These are phyloP conservation scores for Stagonosporopsis rhizophila DNA, from an alignment of 2,329 filamentous ascomycete genomes.

Conservation along the genomic window DNA sequence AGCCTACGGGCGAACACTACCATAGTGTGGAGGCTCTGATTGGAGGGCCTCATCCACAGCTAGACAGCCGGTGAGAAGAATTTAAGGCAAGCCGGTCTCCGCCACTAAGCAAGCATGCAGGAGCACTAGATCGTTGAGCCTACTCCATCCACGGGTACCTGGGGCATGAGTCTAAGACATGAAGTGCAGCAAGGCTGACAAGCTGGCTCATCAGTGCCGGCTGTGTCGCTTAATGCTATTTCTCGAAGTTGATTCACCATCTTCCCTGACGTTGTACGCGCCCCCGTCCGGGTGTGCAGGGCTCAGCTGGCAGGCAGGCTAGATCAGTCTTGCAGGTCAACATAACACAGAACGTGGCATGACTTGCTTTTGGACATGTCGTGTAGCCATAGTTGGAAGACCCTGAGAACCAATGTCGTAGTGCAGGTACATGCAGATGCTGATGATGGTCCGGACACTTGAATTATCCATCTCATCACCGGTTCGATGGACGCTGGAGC, in stretches of 20 bases:
- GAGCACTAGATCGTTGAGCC: not conserved
- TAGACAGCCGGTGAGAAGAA: constrained; percentile 8
- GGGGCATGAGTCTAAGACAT: constrained; percentile 1
- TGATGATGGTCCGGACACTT: not conserved
- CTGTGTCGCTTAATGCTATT: constrained; percentile 13
- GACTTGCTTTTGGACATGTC: constrained; percentile 9
- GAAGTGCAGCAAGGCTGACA: constrained; percentile 15
- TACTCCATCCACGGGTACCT: constrained; percentile 9
- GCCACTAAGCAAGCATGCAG: constrained; percentile 13
- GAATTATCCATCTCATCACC: not conserved
- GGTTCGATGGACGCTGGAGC: not conserved
- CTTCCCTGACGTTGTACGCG: constrained; percentile 3
- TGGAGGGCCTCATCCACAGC: not conserved
- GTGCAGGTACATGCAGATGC: not conserved
- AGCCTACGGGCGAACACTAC: not conserved
- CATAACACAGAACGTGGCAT: constrained; percentile 20
- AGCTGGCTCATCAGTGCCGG: constrained; percentile 6
- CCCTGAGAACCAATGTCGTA: constrained; percentile 7
- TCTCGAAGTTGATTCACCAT: constrained; percentile 6
- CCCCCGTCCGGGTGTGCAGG: not conserved
- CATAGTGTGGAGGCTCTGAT: not conserved
- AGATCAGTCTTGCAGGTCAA: not conserved
- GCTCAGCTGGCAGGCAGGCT: constrained; percentile 22
- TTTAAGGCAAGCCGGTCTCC: not conserved
- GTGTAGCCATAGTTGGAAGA: constrained; percentile 15